A percentile compares a stretch with the other conserved stretches of the same genome.
Evolutionary conservation across 2,329 filamentous ascomycete species (phyloP).

Genomic region (Aspergillus sp.): DNA sequence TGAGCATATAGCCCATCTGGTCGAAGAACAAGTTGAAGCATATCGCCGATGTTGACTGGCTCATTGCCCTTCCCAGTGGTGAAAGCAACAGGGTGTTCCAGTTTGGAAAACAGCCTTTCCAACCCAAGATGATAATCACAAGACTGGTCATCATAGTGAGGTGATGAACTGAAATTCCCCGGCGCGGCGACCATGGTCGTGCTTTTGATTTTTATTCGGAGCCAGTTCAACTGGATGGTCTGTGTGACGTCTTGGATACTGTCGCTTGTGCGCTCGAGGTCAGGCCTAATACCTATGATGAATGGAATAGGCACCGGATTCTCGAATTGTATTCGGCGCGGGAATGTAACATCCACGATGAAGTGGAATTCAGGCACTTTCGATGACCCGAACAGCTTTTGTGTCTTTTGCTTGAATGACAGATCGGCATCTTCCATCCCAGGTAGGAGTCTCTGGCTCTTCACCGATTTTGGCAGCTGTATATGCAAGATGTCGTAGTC

Average conservation of each 20-base stretch:
- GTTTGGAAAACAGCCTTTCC: constrained; percentile 2
- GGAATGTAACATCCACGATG: constrained; percentile 25
- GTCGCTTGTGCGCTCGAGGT: constrained; percentile 5
- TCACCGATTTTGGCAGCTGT: constrained; percentile 10
- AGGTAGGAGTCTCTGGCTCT: constrained; percentile 31
- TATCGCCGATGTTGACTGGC: constrained; percentile 13
- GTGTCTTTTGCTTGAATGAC: constrained; percentile 34
- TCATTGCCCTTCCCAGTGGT: constrained; percentile 7
- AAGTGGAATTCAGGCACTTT: constrained; percentile 35
- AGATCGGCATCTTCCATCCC: constrained; percentile 30
- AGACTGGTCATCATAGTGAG: neutral
- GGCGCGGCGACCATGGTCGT: constrained; percentile 12
- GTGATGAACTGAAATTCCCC: neutral
- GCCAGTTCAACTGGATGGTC: constrained; percentile 13
- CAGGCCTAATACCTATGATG: constrained; percentile 9
- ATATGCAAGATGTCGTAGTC: neutral
- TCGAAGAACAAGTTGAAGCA: constrained; percentile 17
- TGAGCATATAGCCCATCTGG: constrained; percentile 7
- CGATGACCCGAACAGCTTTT: constrained; percentile 32
- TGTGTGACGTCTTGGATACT: constrained; percentile 12
- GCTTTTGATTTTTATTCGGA: constrained; percentile 13
- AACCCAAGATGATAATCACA: constrained; percentile 6
- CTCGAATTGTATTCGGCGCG: constrained; percentile 24
- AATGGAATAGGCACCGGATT: constrained; percentile 15
- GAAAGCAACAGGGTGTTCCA: constrained; percentile 13